Base-by-base conservation (phyloP, 148 eudicot species). In the Persicaria maculosa region DNA sequence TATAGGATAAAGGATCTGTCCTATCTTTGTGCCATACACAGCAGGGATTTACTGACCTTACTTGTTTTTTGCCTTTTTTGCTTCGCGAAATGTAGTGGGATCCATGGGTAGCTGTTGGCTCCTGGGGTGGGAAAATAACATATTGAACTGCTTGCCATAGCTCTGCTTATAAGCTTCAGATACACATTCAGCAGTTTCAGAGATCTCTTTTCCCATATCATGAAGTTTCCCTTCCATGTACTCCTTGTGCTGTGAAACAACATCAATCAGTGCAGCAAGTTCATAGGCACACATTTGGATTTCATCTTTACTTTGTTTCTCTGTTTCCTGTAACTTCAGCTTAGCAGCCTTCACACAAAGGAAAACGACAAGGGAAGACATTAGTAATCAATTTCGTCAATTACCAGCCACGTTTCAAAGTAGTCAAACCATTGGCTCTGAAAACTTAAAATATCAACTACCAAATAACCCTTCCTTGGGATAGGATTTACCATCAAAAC, bases 201-300 rank as follows among this genome's bases (percentile, higher is more conserved):
- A 71, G n/a, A 90, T 84, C 62, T 81, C 82, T 36, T 76, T 81
- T 74, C 67, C 84, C 93, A 89, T 86, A 74, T 85, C 86, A 8
- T 80, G 67, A 44, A 90, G 77, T 76, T 89, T 92, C 47, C 81
- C 84, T 50, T 80, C 84, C 72, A 84, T 75, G 48, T 86, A 77
- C 86, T 92, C 98, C 74, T 92, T 90, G 81, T 87, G 86, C 75
- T 78, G 83, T 47, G 96, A 85, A 79, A 92, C 88, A 43, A 85
- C 79, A 81, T 95, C 95, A 9, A 92, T 78, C 79, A 90, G 36
- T 8, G 82, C 84, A 65, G 86, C 83, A n/a, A 95, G 86, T 79
- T 95, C 96, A 58, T 74, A 84, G 31, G 93, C 93, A 77, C 90
- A 92, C 67, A 54, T 65, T 76, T 90, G 89, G 44, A 82, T 85